Base-by-base conservation (phyloP, 805 yeast genomes). In the Candida golubevii region DNA sequence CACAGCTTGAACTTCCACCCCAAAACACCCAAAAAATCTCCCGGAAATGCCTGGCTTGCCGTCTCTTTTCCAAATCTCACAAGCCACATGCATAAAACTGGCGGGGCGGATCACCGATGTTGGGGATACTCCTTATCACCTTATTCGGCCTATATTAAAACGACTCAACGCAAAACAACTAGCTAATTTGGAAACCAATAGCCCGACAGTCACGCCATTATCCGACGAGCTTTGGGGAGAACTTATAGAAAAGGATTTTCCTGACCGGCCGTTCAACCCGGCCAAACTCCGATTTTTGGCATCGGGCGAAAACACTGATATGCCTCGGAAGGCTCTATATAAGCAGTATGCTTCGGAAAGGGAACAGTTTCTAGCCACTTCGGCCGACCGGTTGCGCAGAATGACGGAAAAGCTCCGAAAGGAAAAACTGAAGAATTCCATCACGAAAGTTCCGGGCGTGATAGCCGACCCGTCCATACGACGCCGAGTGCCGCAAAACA, bases 161-260 rank as follows among this genome's bases (percentile, higher is more conserved):
- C 68, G 67, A 42, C 73, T 77, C 66, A 65, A 57, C 33, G 58
- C 63, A 12, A 71, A 67, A 46, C 72, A 77, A 38, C 59, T 78
- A 13, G 58, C 58, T 31, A 44, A 51, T 7, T 62, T 77, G 0
- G 82, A 78, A 54, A 46, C 44, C 1, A 59, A 53, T 37, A 72
- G 78, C 35, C 75, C 77, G 5, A 75, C 65, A 23, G 51, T 78
- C 1, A 57, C 56, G 7, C 67, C 72, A 1, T 57, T 65, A 35
- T 61, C 75, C 4, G 80, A 77, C 48, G 62, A 60, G 6, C 49
- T 78, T 30, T 78, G 83, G 83, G 56, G 54, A 33, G 43, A 47
- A n/a, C 56, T 78, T 18, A 59, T 78, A 1, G 60, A 61, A 33
- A 66, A 72, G 44, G 82, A 77, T 53, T 78, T 78, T 48, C 67